Conservation (phyloP, 2,329 filamentous ascomycete genomes). For the Fusarium ramigenum region DNA sequence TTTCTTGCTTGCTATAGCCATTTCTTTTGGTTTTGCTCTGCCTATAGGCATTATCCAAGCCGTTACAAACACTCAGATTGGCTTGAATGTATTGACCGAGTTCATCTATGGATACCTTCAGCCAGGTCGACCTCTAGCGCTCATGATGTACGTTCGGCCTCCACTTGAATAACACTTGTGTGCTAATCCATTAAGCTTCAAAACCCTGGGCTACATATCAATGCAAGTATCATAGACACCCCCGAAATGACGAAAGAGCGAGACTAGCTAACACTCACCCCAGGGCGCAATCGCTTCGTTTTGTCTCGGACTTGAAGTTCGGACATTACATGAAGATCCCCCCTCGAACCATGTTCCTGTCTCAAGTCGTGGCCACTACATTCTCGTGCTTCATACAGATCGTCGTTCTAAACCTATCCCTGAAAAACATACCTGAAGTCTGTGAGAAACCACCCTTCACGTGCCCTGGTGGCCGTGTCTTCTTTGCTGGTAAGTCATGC, state of each 20-base stretch:
- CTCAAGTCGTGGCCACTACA: conserved; percentile 72
- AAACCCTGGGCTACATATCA: conserved; percentile 50
- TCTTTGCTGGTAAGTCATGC: conserved; percentile 64
- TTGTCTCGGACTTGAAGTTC: conserved; percentile 73
- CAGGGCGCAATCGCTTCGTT: conserved; percentile 69
- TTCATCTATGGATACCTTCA: conserved; percentile 81
- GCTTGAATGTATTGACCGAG: conserved; percentile 78
- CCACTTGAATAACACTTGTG: neutral
- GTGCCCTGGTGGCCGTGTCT: conserved; percentile 70
- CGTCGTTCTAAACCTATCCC: conserved; percentile 68
- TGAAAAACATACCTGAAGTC: conserved; percentile 69
- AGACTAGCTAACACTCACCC: conserved; percentile 1
- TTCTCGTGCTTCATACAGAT: conserved; percentile 75
- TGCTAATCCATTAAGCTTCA: conserved; percentile 36
- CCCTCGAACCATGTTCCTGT: conserved; percentile 72
- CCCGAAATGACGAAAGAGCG: neutral
- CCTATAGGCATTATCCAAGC: conserved; percentile 77
- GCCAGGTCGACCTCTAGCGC: conserved; percentile 73
- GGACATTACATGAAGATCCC: conserved; percentile 80
- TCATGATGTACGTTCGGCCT: conserved; percentile 69
- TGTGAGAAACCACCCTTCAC: conserved; percentile 72
- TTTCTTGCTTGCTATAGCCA: conserved; percentile 71
- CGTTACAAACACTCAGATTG: conserved; percentile 75
- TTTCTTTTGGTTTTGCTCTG: conserved; percentile 71
- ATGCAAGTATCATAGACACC: too few species aligned